Evolutionary conservation across 1,139 yeast genomes (phyloP).

Genomic region (Scheffersomyces segobiensis): DNA sequence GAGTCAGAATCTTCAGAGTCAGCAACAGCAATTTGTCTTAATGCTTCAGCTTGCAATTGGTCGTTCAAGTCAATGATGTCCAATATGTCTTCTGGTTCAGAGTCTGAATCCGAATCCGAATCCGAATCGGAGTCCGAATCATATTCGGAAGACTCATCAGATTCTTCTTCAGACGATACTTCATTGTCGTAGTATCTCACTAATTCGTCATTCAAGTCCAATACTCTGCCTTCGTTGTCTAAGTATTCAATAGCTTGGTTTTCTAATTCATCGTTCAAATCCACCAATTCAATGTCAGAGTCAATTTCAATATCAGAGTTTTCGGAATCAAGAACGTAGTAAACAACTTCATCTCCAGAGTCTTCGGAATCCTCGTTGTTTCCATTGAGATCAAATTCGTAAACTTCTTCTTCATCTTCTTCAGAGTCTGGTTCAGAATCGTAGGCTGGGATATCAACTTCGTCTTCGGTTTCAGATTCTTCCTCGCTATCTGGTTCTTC

Average conservation of each 20-base stretch:
- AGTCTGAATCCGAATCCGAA: conserved; percentile 15
- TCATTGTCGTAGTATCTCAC: conserved; percentile 38
- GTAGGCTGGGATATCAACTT: conserved; percentile 20
- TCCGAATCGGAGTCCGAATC: conserved; percentile 12
- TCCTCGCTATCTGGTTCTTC: conserved; percentile 40
- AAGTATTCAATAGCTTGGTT: conserved; percentile 34
- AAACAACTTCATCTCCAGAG: conserved; percentile 10
- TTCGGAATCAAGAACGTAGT: conserved; percentile 4
- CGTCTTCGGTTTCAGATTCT: conserved; percentile 13
- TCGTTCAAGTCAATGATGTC: conserved; percentile 38
- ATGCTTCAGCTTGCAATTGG: conserved; percentile 36
- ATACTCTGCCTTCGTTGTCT: conserved; percentile 36
- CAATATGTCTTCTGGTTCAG: conserved; percentile 33
- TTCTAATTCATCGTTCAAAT: conserved; percentile 41
- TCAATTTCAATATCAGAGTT: conserved; percentile 2
- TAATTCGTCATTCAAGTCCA: conserved; percentile 43
- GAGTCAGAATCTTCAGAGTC: conserved; percentile 9
- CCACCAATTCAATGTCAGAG: conserved; percentile 23
- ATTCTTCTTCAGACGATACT: conserved; percentile 10
- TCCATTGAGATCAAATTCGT: conserved; percentile 25
- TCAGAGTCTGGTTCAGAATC: conserved; percentile 14
- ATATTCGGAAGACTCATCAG: conserved; percentile 13
- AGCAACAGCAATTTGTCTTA: conserved; percentile 14
- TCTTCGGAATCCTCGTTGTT: conserved; percentile 9
- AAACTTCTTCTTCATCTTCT: conserved; percentile 19